Conservation (phyloP, 1,139 yeast species). For the Blastobotrys serpentis region DNA sequence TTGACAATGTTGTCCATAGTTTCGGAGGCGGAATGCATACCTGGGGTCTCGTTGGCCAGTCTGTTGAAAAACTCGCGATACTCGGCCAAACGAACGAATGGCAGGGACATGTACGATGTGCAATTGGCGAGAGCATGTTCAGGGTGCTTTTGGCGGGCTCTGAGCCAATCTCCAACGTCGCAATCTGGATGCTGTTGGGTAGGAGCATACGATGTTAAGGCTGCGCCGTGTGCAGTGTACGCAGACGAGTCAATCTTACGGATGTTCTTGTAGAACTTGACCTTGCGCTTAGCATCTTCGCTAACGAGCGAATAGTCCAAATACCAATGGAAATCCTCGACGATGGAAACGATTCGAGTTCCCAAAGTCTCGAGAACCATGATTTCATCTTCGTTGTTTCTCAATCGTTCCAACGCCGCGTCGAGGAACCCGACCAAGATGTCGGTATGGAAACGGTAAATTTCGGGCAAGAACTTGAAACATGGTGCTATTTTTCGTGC, state of each 20-base stretch:
- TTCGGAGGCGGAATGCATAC: conserved; percentile 20
- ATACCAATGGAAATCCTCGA: conserved; percentile 22
- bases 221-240: conserved; percentile 19
- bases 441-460: conserved; percentile 28
- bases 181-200: conserved; percentile 29
- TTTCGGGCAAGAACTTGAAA: conserved; percentile 28
- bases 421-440: conserved; percentile 24
- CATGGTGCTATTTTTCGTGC: conserved; percentile 20
- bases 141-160: conserved; percentile 21
- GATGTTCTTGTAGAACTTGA: conserved; percentile 20
- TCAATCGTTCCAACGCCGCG: conserved; percentile 22
- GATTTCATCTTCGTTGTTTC: conserved; percentile 13
- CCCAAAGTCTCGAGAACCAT: conserved; percentile 22
- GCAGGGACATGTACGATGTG: conserved; percentile 29
- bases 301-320: conserved; percentile 21
- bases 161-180: conserved; percentile 31
- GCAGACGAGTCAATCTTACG: conserved; percentile 19
- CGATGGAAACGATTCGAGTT: conserved; percentile 16
- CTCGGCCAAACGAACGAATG: conserved; percentile 24
- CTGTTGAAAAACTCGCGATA: conserved; percentile 22
- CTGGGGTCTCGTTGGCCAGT: conserved; percentile 19
- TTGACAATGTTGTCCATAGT: conserved; percentile 20
- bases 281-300: conserved; percentile 19
- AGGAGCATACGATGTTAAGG: conserved; percentile 22
- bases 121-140: conserved; percentile 24